A percentile compares a stretch with the other conserved stretches of the same genome.
phyloP scores from a whole-genome alignment of 208 protist genomes.

The Histomonas meleagridis region DNA sequence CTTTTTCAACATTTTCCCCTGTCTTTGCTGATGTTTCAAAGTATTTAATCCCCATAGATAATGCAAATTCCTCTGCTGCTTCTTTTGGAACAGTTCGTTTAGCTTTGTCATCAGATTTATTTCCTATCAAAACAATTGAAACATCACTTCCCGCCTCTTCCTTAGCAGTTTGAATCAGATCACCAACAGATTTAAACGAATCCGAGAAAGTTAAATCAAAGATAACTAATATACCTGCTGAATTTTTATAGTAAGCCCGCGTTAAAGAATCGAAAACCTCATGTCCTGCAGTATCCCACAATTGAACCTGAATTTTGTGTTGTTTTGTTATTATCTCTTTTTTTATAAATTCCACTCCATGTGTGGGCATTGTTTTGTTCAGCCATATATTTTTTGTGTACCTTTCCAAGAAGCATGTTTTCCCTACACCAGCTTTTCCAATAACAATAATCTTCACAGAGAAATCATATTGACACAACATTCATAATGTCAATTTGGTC shows the following conservation, averaged over 20 bases:
- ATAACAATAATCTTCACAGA: neutral
- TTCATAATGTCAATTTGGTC: no score
- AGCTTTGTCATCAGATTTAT: neutral
- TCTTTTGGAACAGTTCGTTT: no score
- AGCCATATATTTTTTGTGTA: neutral
- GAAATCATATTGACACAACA: no score
- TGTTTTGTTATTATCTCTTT: neutral
- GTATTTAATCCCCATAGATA: neutral
- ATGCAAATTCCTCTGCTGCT: no score
- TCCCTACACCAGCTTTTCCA: neutral
- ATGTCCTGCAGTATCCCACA: neutral
- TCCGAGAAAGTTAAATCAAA: neutral
- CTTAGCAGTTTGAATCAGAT: neutral
- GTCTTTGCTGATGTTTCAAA: constrained; percentile 32
- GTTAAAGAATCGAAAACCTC: neutral
- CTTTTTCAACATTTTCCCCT: neutral
- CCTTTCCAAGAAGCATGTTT: neutral
- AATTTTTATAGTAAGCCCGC: neutral
- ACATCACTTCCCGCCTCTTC: neutral
- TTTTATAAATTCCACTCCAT: neutral
- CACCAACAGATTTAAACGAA: neutral
- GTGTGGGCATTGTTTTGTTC: neutral
- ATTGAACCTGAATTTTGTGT: neutral
- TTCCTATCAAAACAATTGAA: neutral
- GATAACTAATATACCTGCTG: neutral